Evolutionary conservation across 345 rosid genomes (phyloP).

Genomic region (Citrus glauca): DNA sequence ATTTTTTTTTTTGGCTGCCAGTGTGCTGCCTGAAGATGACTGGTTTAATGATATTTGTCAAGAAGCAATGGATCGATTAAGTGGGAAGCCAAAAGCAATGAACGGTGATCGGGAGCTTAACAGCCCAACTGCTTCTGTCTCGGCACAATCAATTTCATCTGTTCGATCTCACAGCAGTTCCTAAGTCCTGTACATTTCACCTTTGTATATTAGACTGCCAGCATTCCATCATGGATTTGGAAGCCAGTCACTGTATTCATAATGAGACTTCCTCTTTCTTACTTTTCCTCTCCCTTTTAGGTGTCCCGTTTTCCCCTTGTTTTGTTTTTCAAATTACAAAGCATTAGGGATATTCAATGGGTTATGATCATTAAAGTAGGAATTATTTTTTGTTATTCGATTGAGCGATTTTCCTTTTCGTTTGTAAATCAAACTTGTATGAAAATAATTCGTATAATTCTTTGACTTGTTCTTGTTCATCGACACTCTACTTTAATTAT

Average conservation of each 20-base stretch:
- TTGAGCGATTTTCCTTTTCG: neutral
- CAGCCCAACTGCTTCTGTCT: conserved; percentile 97
- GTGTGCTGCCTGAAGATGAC: conserved; percentile 83
- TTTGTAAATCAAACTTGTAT: no score
- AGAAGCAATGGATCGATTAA: conserved; percentile 79
- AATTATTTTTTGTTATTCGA: neutral
- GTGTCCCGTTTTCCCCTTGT: neutral
- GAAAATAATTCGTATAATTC: conserved; percentile 16
- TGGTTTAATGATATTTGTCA: conserved; percentile 86
- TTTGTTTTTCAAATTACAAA: neutral
- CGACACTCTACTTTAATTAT: neutral
- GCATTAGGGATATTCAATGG: conserved; percentile 7
- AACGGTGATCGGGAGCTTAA: conserved; percentile 70
- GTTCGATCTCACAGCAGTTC: conserved; percentile 88
- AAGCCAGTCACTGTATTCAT: conserved; percentile 17
- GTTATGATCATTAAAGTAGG: conserved; percentile 14
- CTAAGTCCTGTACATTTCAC: conserved; percentile 22
- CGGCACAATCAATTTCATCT: conserved; percentile 95
- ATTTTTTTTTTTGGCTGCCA: conserved; percentile 22
- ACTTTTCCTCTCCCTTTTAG: neutral
- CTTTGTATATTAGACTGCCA: conserved; percentile 36
- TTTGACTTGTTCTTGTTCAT: conserved; percentile 11
- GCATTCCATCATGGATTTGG: conserved; percentile 9
- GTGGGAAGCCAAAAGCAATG: conserved; percentile 74
- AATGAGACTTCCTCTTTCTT: neutral